Base-by-base conservation (phyloP, 441 rosid genomes). In the Populus hybrid region DNA sequence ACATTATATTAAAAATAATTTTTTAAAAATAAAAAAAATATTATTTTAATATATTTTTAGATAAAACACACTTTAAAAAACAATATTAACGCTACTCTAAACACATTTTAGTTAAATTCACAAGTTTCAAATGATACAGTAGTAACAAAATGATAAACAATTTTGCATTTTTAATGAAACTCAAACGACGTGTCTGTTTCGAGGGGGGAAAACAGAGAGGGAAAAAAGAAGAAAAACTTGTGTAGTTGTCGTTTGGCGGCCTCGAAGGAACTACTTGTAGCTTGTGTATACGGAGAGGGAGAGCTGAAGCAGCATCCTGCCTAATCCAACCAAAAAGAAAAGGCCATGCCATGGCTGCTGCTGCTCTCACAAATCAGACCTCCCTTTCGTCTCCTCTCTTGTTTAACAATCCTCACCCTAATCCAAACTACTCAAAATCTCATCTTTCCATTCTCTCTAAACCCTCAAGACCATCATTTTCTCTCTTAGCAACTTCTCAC, bases 271-370 rank as follows among this genome's bases (percentile, higher is more conserved):
- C 61, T 5, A 18, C 9, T 18, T 1, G n/a, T 18, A 18, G 61
- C 8, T 53, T 53, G 21, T 53, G 61, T 18, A 6, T 18, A 5
- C 2, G 21, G 61, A 18, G 21, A 53, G 21, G 74, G 21, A 46
- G 36, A 16, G 64, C 57, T 10, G n/a, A 38, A 16, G 69, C 24
- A 14, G 69, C 61, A 16, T 18, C 46, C 34, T 28, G 69, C 69
- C 67, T 66, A 21, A 69, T 53, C 61, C 61, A 53, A 16, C 61
- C 7, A 6, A 53, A 53, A 53, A 53, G 61, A 14, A 50, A 53
- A 53, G 61, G 9, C 61, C 61, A 19, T 61, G 12, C 70, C 75
- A 82, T 85, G 85, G 79, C 87, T 50, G 75, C 84, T 61, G 81
- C 76, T 38, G 74, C 83, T 24, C 82, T 77, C 16, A 8, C 67